A percentile compares a stretch with the other conserved stretches of the same genome.
Evolutionary conservation across 768 basidiomycete genomes (phyloP).

Genomic region (Leccinum arenicola): DNA sequence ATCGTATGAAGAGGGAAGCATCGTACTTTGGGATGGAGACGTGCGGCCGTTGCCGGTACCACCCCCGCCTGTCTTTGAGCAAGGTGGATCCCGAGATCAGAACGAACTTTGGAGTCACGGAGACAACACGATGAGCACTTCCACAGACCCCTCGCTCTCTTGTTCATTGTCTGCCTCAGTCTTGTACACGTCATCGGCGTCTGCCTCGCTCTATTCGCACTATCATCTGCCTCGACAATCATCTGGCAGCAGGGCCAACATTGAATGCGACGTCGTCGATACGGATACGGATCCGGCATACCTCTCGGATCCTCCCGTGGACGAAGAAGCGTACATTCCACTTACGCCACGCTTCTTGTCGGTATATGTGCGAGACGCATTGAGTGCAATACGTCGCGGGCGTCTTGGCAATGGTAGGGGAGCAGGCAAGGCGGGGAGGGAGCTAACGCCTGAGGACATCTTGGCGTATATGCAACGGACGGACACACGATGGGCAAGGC

Average conservation of each 20-base stretch:
- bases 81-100: background rate
- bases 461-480: constrained; percentile 40
- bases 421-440: background rate
- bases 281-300: constrained; percentile 39
- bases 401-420: background rate
- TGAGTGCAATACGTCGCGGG: constrained; percentile 34
- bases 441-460: constrained; percentile 45
- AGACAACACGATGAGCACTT: constrained; percentile 19
- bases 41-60: constrained; percentile 34
- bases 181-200: constrained; percentile 19
- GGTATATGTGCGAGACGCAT: constrained; percentile 43
- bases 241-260: background rate
- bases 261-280: constrained; percentile 17
- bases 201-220: constrained; percentile 24
- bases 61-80: constrained; percentile 3
- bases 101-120: constrained; percentile 49
- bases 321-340: constrained; percentile 63
- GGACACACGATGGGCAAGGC: constrained; percentile 64
- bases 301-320: constrained; percentile 57
- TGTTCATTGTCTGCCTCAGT: constrained; percentile 30
- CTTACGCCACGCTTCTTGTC: constrained; percentile 54
- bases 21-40: constrained; percentile 72
- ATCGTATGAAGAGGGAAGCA: constrained; percentile 68
- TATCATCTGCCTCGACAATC: constrained; percentile 21
- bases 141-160: constrained; percentile 14